Evolutionary conservation across 495 filamentous ascomycete species (phyloP).

Genomic region (Penicillium desertorum): DNA sequence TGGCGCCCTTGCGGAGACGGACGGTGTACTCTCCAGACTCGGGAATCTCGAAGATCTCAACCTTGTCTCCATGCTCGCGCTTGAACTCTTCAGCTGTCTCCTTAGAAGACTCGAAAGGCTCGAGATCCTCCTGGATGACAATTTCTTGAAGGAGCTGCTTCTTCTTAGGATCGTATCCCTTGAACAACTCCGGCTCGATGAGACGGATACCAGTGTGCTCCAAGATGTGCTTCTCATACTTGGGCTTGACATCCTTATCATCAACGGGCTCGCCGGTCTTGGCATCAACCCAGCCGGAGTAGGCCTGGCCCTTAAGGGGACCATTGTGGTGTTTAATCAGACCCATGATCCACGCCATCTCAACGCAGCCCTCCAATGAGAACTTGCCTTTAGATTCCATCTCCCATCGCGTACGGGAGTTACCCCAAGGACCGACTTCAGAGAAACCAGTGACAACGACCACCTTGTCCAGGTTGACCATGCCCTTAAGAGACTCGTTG

Average conservation of each 20-base stretch:
- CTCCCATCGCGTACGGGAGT: constrained; percentile 96
- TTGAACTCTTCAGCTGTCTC: constrained; percentile 97
- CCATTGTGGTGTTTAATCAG: constrained; percentile 98
- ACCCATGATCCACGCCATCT: constrained; percentile 99
- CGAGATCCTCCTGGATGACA: constrained; percentile 92
- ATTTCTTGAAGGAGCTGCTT: constrained; percentile 98
- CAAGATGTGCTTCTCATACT: constrained; percentile 94
- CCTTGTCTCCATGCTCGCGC: constrained; percentile 94
- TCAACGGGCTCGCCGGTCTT: constrained; percentile 95
- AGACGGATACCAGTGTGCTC: constrained; percentile 97
- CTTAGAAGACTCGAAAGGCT: constrained; percentile 95
- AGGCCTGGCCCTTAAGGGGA: constrained; percentile 93
- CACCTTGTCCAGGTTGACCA: constrained; percentile 97
- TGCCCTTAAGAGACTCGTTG: constrained; percentile 84
- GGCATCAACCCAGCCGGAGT: constrained; percentile 95
- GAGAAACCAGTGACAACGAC: constrained; percentile 97
- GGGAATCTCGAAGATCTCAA: constrained; percentile 93
- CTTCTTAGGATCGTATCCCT: constrained; percentile 95
- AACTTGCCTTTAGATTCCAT: constrained; percentile 98
- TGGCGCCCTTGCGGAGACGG: constrained; percentile 89
- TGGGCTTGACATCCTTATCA: constrained; percentile 94
- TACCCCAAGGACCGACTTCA: constrained; percentile 97
- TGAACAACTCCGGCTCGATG: constrained; percentile 96
- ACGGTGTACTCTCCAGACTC: constrained; percentile 95
- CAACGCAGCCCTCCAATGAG: constrained; percentile 95